A percentile compares a stretch with the other conserved stretches of the same genome.
Evolutionary conservation across 345 rosid genomes (phyloP).

Genomic region (Euphorbia peplus): DNA sequence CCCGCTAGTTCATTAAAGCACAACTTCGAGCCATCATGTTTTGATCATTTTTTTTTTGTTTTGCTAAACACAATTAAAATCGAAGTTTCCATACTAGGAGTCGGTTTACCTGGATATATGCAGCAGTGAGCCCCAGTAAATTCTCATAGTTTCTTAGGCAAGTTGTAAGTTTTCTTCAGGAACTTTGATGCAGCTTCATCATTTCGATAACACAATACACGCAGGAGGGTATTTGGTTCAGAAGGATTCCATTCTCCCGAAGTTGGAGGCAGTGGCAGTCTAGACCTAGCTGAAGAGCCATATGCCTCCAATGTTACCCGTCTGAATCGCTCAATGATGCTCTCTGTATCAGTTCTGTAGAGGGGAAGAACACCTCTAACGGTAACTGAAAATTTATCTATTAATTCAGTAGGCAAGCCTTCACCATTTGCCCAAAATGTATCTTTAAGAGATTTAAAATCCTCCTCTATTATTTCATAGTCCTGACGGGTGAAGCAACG

Average conservation of each 20-base stretch:
- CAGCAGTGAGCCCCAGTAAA: not conserved
- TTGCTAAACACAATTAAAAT: not conserved
- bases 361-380: conserved; percentile 75
- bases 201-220: conserved; percentile 80
- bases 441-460: conserved; percentile 82
- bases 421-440: conserved; percentile 95
- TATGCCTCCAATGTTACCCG: conserved; percentile 66
- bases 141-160: conserved; percentile 45
- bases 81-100: not conserved
- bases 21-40: not conserved
- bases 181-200: conserved; percentile 80
- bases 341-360: conserved; percentile 71
- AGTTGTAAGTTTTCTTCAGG: conserved; percentile 81
- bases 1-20: not conserved
- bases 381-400: conserved; percentile 65
- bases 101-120: not conserved
- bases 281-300: conserved; percentile 74
- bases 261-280: conserved; percentile 86
- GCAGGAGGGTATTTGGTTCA: conserved; percentile 83
- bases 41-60: not conserved
- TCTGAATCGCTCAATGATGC: conserved; percentile 76
- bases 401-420: conserved; percentile 74
- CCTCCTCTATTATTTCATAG: conserved; percentile 76
- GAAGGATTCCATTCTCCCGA: conserved; percentile 88
- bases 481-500: conserved; percentile 78